A percentile compares a stretch with the other conserved stretches of the same genome.
Conservation (phyloP, 2,329 filamentous ascomycete genomes). For the Lasiodiplodia sp. region DNA sequence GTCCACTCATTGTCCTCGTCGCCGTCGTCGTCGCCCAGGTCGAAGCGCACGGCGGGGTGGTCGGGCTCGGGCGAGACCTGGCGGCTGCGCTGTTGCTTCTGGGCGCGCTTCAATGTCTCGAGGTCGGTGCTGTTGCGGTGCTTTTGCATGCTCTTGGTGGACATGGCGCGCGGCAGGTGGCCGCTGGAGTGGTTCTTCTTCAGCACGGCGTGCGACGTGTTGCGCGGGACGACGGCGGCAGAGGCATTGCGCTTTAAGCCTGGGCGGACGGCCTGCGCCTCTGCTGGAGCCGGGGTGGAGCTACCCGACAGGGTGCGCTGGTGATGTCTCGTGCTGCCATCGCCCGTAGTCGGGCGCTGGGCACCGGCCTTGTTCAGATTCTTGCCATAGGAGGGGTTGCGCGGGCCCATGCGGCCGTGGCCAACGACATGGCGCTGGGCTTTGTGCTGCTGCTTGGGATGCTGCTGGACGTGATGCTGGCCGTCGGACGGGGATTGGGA, state of each 20-base stretch:
- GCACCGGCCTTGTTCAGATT: slow-evolving; percentile 52
- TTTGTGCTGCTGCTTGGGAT: slow-evolving; percentile 41
- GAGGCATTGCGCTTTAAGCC: slow-evolving; percentile 54
- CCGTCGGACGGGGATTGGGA: slow-evolving; percentile 49
- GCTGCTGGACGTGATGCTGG: slow-evolving; percentile 32
- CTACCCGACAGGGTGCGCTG: slow-evolving; percentile 47
- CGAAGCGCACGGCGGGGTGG: slow-evolving; percentile 51
- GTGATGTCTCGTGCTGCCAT: slow-evolving; percentile 45
- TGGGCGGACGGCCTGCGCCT: slow-evolving; percentile 43
- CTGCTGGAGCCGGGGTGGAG: slow-evolving; percentile 40
- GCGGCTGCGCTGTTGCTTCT: slow-evolving; percentile 40
- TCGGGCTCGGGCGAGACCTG: slow-evolving; percentile 40
- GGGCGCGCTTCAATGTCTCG: slow-evolving; percentile 39
- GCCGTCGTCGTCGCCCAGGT: slow-evolving; percentile 44
- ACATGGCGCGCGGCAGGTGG: slow-evolving; percentile 51
- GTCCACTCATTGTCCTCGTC: slow-evolving; percentile 48
- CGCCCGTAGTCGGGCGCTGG: slow-evolving; percentile 38
- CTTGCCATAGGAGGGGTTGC: slow-evolving; percentile 51
- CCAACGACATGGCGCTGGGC: slow-evolving; percentile 51
- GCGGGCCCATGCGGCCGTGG: slow-evolving; percentile 45
- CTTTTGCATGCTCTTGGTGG: slow-evolving; percentile 48
- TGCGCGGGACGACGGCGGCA: slow-evolving; percentile 47
- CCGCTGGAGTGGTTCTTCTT: slow-evolving; percentile 55
- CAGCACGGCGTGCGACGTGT: slow-evolving; percentile 44
- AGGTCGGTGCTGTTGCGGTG: slow-evolving; percentile 35